These are phyloP conservation scores for Skeletonema potamos DNA, from an alignment of 108 stramenopile genomes.

Conservation along the genomic window DNA sequence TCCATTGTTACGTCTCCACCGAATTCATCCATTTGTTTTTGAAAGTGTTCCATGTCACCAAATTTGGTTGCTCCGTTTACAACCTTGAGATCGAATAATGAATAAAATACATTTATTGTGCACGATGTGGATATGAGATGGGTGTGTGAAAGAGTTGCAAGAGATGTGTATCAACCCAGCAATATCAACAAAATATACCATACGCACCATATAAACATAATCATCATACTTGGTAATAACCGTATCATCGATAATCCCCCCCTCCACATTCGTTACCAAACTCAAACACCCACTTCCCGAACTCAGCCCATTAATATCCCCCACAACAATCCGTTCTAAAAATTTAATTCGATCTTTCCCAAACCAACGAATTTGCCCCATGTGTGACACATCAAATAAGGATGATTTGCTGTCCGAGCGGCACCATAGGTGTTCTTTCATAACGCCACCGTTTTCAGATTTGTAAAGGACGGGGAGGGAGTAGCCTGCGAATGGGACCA, in stretches of 20 bases:
- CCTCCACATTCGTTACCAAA: constrained; percentile 90
- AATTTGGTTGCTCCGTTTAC: constrained; percentile 99
- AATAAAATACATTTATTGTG: too few relatives aligned
- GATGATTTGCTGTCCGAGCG: constrained; percentile 77
- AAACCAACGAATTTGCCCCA: constrained; percentile 98
- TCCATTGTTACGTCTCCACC: constrained; percentile 90
- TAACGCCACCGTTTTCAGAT: constrained; percentile 85
- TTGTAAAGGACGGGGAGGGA: constrained; percentile 96
- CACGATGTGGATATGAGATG: not conserved
- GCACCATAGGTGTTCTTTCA: constrained; percentile 96
- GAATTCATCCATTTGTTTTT: constrained; percentile 67
- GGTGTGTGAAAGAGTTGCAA: not conserved
- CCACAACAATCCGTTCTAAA: constrained; percentile 90
- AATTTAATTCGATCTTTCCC: constrained; percentile 91
- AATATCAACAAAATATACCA: not conserved
- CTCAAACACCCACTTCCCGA: constrained; percentile 74
- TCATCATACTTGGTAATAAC: constrained; percentile 94
- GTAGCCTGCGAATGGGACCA: constrained; percentile 99
- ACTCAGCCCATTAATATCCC: constrained; percentile 85
- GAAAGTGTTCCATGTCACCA: constrained; percentile 93
- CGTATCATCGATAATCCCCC: constrained; percentile 98
- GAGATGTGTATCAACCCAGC: not conserved
- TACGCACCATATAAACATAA: constrained; percentile 77
- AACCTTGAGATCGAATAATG: too few relatives aligned
- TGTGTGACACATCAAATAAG: constrained; percentile 98